Base-by-base conservation (phyloP, 306 rosid genomes). In the Herpetospermum pedunculosum region DNA sequence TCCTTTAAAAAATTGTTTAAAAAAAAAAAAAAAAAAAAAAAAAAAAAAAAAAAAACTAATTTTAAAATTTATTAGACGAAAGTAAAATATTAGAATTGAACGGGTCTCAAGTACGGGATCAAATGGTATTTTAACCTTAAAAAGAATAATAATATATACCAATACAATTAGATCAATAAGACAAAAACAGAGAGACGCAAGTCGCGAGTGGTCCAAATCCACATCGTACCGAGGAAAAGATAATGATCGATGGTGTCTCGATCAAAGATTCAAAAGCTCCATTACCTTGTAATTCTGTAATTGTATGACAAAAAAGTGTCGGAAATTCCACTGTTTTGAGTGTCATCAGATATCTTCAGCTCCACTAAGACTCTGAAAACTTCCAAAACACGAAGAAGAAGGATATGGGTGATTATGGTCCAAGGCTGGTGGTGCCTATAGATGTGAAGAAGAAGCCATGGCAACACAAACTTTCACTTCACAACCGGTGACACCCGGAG, bases 401-500 rank as follows among this genome's bases (percentile, higher is more conserved):
- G 50, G 52, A 68, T 25, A 68, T 68, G 53, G 54, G 37, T 23
- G 48, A 40, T 38, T 55, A 54, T 73, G 68, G 69, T 50, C 83
- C 80, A 26, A 88, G 63, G 78, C 21, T 85, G 38, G 92, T 81
- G 59, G 83, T 88, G 79, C 82, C 96, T 18, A 77, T 92, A 78
- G 92, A 92, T 77, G 59, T 88, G 46, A 88, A 79, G 71, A 83
- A 79, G 75, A 84, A 85, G 78, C 90, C 98, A 77, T 90, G 87
- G 87, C 87, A 87, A 58, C 96, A 90, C 75, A 81, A 85, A n/a
- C 75, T 79, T 63, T 88, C 92, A 13, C 92, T 88, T 60, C 98
- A 92, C 82, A 92, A 92, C 85, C 84, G 92, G 62, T 92, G 96
- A 96, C 96, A 92, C 76, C 96, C 92, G 44, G 35, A 57, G 49